Evolutionary conservation across 192 early-diverging fungal species (phyloP), one percentile per base, ranked within the genome.

Genomic region (Neocallimastix lanati): DNA sequence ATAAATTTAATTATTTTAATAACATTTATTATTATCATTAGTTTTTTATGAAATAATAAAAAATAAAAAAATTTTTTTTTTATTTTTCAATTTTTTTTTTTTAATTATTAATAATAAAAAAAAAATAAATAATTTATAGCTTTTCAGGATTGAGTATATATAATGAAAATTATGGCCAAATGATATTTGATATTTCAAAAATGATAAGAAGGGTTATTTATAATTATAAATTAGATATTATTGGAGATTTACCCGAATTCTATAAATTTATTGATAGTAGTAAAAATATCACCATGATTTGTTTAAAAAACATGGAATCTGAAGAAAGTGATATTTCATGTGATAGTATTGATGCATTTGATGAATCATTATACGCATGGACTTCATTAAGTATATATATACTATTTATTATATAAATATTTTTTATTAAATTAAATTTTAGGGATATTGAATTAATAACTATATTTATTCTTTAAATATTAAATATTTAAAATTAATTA

Each of bases 311-410:
- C 21, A 21, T 50, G 18, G 40, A 50, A 50, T 76, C 21, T 9
- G 28, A 37, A 33, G 38, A 28, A 81, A 30, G 67, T 81, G 81
- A 30, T 78, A n/a, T 21, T 12, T 18, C 76, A 80, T 29, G 82
- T 36, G 88, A 90, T 81, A 84, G 85, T 36, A 83, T 83, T 58
- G 91, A 90, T 28, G 89, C 89, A 0, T 87, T 88, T 38, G 91
- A 92, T 77, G 89, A 91, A 33, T 86, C 88, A 21, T 81, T 92
- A 15, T 86, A 85, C 28, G 85, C 87, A 0, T 92, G 91, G 91
- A 86, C 90, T 0, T 85, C 83, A 28, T 83, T 92, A 28, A 86
- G 90, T 91, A 83, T 76, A 82, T 30, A 29, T 50, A 50, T 13
- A n/a, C n/a, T n/a, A n/a, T n/a, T n/a, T n/a, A n/a, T n/a, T n/a